Evolutionary conservation across 352 stramenopile species (phyloP).

Genomic region (Peronospora belbahrii): DNA sequence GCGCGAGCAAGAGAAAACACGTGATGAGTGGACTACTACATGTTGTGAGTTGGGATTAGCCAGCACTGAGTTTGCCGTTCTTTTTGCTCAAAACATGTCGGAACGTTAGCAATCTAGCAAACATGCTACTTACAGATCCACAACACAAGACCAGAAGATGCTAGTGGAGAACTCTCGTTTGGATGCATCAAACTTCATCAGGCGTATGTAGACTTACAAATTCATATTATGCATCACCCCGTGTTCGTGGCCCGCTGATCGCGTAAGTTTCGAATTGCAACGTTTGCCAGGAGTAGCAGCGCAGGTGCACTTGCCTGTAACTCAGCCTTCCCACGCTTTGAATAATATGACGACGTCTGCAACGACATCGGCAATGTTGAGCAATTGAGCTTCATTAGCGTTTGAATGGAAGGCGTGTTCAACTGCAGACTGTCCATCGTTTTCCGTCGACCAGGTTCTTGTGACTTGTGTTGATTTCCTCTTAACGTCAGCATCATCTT

Average conservation of each 20-base stretch:
- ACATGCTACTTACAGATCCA: constrained; percentile 5
- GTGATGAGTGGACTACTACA: background rate
- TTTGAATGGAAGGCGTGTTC: background rate
- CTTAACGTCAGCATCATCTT: background rate
- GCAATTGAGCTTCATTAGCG: background rate
- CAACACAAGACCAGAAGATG: background rate
- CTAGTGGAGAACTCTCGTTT: background rate
- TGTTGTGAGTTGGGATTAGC: background rate
- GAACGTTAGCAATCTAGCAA: background rate
- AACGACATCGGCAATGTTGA: background rate
- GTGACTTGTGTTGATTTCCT: background rate
- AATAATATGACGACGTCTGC: background rate
- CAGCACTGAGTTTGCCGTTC: constrained; percentile 1
- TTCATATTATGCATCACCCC: background rate
- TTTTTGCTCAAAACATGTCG: constrained; percentile 13
- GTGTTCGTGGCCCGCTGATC: background rate
- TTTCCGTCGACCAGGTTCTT: background rate
- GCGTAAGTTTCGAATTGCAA: constrained; percentile 3
- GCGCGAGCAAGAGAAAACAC: no score
- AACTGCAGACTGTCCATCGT: background rate
- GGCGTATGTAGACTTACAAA: constrained; percentile 2
- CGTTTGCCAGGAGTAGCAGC: constrained; percentile 22
- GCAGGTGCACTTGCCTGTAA: background rate
- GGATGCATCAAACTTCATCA: constrained; percentile 8
- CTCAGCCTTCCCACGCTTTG: constrained; percentile 2